Base-by-base conservation (phyloP, 192 early-diverging fungal genomes). In the Rhizophagus prolifer region DNA sequence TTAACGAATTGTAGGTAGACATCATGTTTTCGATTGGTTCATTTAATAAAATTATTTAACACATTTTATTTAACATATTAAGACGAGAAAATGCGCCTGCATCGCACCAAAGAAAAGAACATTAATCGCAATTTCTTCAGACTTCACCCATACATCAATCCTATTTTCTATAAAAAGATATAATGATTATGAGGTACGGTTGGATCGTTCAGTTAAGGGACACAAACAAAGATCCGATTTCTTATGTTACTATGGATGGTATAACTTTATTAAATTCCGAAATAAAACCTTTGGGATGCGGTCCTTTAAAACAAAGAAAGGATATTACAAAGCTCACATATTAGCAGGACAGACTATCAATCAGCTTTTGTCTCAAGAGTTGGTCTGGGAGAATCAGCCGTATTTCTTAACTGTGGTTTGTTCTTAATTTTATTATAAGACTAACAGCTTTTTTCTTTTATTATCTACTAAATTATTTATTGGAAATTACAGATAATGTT, bases 201-300 rank as follows among this genome's bases (percentile, higher is more conserved):
- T 77, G 58, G 47, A 77, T 69, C 65, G 47, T 14, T 25, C 76
- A 1, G 50, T 77, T 44, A 69, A 77, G 46, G 61, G 46, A 47
- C 68, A 64, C 68, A 77, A 59, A 69, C 60, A 77, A 77, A 68
- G 67, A 59, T 66, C 76, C 31, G 65, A 77, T 30, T 21, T 77
- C 44, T 70, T 50, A 26, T 77, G 76, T n/a, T 50, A 47, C 28
- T 30, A 47, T 77, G 31, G 66, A 69, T 61, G 30, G 30, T 59
- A 14, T 4, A 9, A 30, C 46, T n/a, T n/a, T n/a, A n/a, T n/a
- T n/a, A n/a, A n/a, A n/a, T n/a, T n/a, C n/a, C n/a, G n/a, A n/a
- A 69, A 36, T 77, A 59, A 77, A 77, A 41, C 76, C 76, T 30
- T 38, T 69, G 25, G 65, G 41, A 4, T 54, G 58, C 19, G 36